Base-by-base conservation (phyloP, 345 rosid genomes). In the thale cress (Arabidopsis thaliana) region DNA sequence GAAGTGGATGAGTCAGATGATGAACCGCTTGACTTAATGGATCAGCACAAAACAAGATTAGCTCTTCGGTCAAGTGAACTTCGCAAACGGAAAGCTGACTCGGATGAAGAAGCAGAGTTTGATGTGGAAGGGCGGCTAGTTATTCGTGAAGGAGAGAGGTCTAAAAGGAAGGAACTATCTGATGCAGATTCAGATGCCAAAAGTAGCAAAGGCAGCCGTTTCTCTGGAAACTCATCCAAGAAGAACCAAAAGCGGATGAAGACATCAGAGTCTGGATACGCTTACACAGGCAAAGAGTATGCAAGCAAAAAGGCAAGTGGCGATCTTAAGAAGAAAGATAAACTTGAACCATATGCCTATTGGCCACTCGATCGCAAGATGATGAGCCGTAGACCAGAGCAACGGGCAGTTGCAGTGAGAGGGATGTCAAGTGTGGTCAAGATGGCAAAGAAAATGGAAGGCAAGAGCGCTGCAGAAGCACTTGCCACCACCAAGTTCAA, bases 331-430 rank as follows among this genome's bases (percentile, higher is more conserved):
- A 87, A 84, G 87, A 95, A 92, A 80, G 98, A 85, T 49, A 95
- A 92, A 80, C 88, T 95, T 13, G 98, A 91, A 75, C 98, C 99
- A 0, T 92, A 90, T 72, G 99, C 99, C 0, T 95, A 92, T 71
- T 95, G 99, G 99, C 98, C 99, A 2, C 88, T 95, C 7, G 98
- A 95, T 74, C 87, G 97, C 7, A 95, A 92, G 86, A 90, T 95
- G 98, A 89, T 92, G 91, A 92, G 98, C 76, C 87, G 89, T 45
- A 87, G 94, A 71, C 90, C 98, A 1, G 90, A 92, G 74, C 98
- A 92, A 65, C 84, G 87, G 44, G 97, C 93, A 8, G 88, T 94
- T 34, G 99, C 99, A 0, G 78, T 91, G 56, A 89, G 84, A 77
- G 99, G 99, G 10, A 92, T 95, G 93, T 79, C 89, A 2, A 89